Evolutionary conservation across 1,284 basidiomycete genomes (phyloP).

Genomic region (Ceratobasidium sp.): DNA sequence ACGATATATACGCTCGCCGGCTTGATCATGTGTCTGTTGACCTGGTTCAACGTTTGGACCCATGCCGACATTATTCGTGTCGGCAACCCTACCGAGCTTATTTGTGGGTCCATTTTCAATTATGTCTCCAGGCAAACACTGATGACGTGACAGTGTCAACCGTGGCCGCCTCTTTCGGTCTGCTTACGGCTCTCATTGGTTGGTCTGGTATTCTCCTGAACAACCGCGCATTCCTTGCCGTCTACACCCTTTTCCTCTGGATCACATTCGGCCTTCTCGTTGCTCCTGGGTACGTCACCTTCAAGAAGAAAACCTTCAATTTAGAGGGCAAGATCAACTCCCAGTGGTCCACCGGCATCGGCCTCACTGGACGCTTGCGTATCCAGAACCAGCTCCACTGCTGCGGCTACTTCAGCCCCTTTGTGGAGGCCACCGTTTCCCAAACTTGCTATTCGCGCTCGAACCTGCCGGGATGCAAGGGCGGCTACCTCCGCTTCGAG

Average conservation of each 20-base stretch:
- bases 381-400: slow-evolving; percentile 73
- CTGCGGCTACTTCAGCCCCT: slow-evolving; percentile 77
- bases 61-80: slow-evolving; percentile 70
- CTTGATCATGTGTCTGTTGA: slow-evolving; percentile 67
- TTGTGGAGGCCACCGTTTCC: slow-evolving; percentile 72
- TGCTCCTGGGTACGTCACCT: slow-evolving; percentile 75
- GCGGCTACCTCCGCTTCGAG: slow-evolving; percentile 65
- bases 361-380: slow-evolving; percentile 63
- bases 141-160: slow-evolving; percentile 62
- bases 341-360: slow-evolving; percentile 71
- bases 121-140: not conserved
- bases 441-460: slow-evolving; percentile 72
- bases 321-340: slow-evolving; percentile 77
- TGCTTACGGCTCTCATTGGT: slow-evolving; percentile 69
- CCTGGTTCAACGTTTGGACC: slow-evolving; percentile 72
- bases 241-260: slow-evolving; percentile 75
- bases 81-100: slow-evolving; percentile 69
- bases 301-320: slow-evolving; percentile 72
- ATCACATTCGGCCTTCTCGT: slow-evolving; percentile 69
- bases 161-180: slow-evolving; percentile 61
- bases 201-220: slow-evolving; percentile 78
- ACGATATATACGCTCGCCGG: slow-evolving; percentile 64
- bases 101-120: slow-evolving; percentile 55
- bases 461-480: slow-evolving; percentile 72
- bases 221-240: slow-evolving; percentile 73